Evolutionary conservation across 2,329 filamentous ascomycete genomes (phyloP).

Genomic region (Chlorencoelia australis): DNA sequence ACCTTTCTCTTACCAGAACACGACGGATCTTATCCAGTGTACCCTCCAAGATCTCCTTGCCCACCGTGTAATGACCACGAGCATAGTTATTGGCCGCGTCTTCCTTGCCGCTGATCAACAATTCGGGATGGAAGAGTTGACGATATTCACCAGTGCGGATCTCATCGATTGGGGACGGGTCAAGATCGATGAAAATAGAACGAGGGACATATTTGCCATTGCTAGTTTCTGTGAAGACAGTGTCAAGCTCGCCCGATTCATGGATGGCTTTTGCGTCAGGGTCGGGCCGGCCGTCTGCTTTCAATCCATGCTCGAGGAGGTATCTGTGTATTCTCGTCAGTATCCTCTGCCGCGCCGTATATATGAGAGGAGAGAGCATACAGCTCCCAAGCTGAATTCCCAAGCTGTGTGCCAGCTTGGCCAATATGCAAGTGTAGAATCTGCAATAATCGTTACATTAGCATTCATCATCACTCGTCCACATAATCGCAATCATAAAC

Average conservation of each 20-base stretch:
- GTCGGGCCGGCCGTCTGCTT: conserved; percentile 47
- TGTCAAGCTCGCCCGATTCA: conserved; percentile 49
- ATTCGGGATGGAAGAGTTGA: conserved; percentile 55
- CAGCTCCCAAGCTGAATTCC: conserved; percentile 61
- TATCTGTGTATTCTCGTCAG: conserved; percentile 34
- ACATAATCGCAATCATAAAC: no score
- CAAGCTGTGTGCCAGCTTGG: conserved; percentile 57
- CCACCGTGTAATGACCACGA: conserved; percentile 58
- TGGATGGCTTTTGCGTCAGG: conserved; percentile 42
- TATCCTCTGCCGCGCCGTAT: not conserved
- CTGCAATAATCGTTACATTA: no score
- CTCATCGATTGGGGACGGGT: conserved; percentile 58
- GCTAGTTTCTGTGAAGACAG: conserved; percentile 56
- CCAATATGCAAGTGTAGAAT: conserved; percentile 59
- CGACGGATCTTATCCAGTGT: conserved; percentile 56
- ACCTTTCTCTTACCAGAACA: conserved; percentile 39
- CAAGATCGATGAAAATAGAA: conserved; percentile 57
- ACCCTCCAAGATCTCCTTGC: conserved; percentile 54
- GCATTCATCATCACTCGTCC: no score
- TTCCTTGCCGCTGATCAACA: conserved; percentile 58
- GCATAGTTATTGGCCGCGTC: conserved; percentile 63
- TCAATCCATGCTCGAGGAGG: conserved; percentile 55
- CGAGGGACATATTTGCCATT: conserved; percentile 58
- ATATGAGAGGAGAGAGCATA: conserved; percentile 30
- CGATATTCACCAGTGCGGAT: conserved; percentile 54